A percentile compares a stretch with the other conserved stretches of the same genome.
Evolutionary conservation across 2,329 filamentous ascomycete genomes (phyloP).

Genomic region (Hypomyces perniciosus): DNA sequence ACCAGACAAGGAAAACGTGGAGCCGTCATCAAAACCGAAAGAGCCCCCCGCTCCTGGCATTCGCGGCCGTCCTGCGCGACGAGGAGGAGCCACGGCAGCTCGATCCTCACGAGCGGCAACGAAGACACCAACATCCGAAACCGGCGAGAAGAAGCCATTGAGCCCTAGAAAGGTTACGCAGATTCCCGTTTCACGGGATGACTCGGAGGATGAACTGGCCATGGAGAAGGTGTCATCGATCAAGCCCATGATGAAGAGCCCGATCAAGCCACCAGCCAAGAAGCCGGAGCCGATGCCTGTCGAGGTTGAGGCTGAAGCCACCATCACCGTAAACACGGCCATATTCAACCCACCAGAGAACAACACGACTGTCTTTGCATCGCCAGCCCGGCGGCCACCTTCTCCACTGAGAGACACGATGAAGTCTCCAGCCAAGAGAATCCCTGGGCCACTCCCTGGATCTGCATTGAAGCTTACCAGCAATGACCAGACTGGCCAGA

Average conservation of each 20-base stretch:
- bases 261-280: slow-evolving; percentile 12
- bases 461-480: slow-evolving; percentile 26
- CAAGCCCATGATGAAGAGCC: slow-evolving; percentile 29
- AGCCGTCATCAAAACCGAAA: slow-evolving; percentile 36
- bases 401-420: slow-evolving; percentile 51
- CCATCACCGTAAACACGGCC: slow-evolving; percentile 23
- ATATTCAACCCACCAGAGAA: slow-evolving; percentile 30
- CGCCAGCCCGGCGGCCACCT: slow-evolving; percentile 50
- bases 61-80: slow-evolving; percentile 39
- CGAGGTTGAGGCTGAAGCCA: slow-evolving; percentile 7
- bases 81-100: slow-evolving; percentile 24
- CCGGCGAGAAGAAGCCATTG: slow-evolving; percentile 42
- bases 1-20: slow-evolving; percentile 58
- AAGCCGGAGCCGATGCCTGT: background rate
- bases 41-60: slow-evolving; percentile 31
- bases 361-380: slow-evolving; percentile 37
- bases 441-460: slow-evolving; percentile 26
- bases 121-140: slow-evolving; percentile 21
- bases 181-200: slow-evolving; percentile 39
- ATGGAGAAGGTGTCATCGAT: slow-evolving; percentile 48
- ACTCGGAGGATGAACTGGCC: slow-evolving; percentile 56
- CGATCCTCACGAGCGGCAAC: slow-evolving; percentile 32
- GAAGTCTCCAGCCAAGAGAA: slow-evolving; percentile 49
- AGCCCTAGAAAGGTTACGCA: slow-evolving; percentile 62
- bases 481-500: slow-evolving; percentile 14